These are phyloP conservation scores for Cyberlindnera mrakii DNA, from an alignment of 805 yeast genomes.

Conservation along the genomic window DNA sequence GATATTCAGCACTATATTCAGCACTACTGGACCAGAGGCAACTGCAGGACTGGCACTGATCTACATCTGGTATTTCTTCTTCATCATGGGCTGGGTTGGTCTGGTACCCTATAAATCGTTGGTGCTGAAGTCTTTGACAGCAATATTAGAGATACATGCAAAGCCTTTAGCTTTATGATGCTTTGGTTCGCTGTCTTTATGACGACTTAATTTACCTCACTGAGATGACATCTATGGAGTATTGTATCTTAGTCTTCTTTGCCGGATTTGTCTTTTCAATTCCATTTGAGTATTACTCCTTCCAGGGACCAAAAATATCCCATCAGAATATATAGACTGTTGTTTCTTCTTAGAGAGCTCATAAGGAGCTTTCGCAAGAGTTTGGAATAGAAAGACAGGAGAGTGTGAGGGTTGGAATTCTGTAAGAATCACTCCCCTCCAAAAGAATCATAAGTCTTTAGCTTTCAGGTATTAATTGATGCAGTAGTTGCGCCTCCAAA, in stretches of 20 bases:
- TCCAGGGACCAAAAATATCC: slow-evolving; percentile 42
- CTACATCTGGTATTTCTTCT: slow-evolving; percentile 38
- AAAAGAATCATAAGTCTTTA: too few relatives aligned
- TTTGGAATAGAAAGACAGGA: not conserved
- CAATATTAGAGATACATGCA: slow-evolving; percentile 37
- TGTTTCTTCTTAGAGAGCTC: slow-evolving; percentile 20
- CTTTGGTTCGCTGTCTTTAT: slow-evolving; percentile 47
- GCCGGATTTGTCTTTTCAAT: slow-evolving; percentile 22
- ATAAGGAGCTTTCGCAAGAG: slow-evolving; percentile 7
- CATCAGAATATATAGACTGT: slow-evolving; percentile 39
- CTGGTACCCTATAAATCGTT: slow-evolving; percentile 43
- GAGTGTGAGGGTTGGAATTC: too few relatives aligned
- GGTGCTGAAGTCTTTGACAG: slow-evolving; percentile 42
- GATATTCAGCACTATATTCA: slow-evolving; percentile 28
- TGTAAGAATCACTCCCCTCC: too few relatives aligned
- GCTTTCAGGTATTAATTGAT: too few relatives aligned
- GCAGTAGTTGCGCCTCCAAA: too few relatives aligned
- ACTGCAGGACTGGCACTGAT: slow-evolving; percentile 31
- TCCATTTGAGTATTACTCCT: slow-evolving; percentile 36
- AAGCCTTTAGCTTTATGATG: slow-evolving; percentile 38
- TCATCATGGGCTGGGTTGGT: slow-evolving; percentile 44
- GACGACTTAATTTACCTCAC: slow-evolving; percentile 39
- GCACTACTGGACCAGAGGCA: slow-evolving; percentile 37
- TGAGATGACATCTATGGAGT: slow-evolving; percentile 37
- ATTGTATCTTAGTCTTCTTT: slow-evolving; percentile 38